phyloP scores from a whole-genome alignment of 129 eudicot genomes.

The Tagetes patula region DNA sequence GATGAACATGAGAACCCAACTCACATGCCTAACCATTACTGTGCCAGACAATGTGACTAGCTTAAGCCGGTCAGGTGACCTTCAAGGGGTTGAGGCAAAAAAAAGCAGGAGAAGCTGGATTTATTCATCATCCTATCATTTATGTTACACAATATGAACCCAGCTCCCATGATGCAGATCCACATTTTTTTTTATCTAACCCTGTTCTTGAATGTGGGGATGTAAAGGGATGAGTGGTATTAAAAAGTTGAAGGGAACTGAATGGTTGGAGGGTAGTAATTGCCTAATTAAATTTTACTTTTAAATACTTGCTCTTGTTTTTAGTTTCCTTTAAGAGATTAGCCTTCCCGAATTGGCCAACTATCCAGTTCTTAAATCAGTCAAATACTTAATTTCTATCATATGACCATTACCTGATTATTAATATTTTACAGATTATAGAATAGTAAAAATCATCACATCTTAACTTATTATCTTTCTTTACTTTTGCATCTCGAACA shows the following conservation, averaged over 20 bases:
- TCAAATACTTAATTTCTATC: no score
- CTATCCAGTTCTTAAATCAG: no score
- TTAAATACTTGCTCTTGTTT: no score
- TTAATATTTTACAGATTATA: background rate
- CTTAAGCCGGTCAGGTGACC: background rate
- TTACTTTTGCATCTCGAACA: background rate
- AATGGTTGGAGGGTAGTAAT: no score
- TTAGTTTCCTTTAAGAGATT: no score
- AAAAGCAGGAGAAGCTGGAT: background rate
- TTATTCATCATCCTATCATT: slow-evolving; percentile 11
- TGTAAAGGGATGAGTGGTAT: no score
- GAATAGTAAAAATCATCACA: background rate
- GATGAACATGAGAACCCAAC: background rate
- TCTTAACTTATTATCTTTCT: background rate
- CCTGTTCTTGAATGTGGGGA: no score
- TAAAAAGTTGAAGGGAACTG: no score
- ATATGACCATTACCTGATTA: background rate
- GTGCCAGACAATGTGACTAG: background rate
- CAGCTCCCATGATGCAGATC: no score
- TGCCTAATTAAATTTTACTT: no score
- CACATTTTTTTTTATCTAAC: no score
- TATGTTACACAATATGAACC: background rate
- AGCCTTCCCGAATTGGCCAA: no score
- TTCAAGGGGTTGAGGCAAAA: background rate
- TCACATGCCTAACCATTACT: background rate